These are phyloP conservation scores for Arthrobotrys conoides DNA, from an alignment of 2,329 filamentous ascomycete genomes.

Conservation along the genomic window DNA sequence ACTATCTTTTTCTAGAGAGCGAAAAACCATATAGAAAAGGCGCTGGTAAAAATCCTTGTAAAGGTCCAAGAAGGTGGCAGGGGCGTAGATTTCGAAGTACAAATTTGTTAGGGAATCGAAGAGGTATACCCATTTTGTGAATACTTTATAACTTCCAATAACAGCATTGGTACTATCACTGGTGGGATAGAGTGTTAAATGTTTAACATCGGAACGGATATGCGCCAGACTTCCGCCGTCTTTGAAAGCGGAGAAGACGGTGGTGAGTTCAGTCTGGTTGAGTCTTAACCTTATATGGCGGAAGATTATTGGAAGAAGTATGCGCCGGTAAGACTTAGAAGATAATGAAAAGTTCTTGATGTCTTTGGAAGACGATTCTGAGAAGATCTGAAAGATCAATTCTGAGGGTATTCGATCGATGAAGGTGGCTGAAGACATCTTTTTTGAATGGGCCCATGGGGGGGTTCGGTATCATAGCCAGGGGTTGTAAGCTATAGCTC, in stretches of 20 bases:
- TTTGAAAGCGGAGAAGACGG: not conserved
- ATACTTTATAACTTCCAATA: not conserved
- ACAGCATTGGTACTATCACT: not conserved
- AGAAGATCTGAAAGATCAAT: slow-evolving; percentile 1
- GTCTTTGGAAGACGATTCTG: not conserved
- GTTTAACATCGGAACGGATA: not conserved
- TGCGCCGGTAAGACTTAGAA: not conserved
- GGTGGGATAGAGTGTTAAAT: not conserved
- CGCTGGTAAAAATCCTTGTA: not conserved
- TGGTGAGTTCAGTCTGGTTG: not conserved
- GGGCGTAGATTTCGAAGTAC: not conserved
- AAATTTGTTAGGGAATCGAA: not conserved
- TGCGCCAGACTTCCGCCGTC: not conserved
- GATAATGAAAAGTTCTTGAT: slow-evolving; percentile 20
- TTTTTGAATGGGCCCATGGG: too few species aligned
- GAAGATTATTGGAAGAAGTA: not conserved
- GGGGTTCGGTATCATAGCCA: too few species aligned
- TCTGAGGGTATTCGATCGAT: not conserved
- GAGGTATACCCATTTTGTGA: not conserved
- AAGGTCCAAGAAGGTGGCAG: not conserved
- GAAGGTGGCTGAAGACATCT: not conserved
- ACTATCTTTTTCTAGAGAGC: not conserved
- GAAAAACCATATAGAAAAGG: not conserved
- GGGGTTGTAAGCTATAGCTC: too few species aligned
- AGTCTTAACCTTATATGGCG: not conserved